Evolutionary conservation across 495 filamentous ascomycete genomes (phyloP), one percentile per base, ranked within the genome.

Genomic region (Astrothelium subdiscretum): DNA sequence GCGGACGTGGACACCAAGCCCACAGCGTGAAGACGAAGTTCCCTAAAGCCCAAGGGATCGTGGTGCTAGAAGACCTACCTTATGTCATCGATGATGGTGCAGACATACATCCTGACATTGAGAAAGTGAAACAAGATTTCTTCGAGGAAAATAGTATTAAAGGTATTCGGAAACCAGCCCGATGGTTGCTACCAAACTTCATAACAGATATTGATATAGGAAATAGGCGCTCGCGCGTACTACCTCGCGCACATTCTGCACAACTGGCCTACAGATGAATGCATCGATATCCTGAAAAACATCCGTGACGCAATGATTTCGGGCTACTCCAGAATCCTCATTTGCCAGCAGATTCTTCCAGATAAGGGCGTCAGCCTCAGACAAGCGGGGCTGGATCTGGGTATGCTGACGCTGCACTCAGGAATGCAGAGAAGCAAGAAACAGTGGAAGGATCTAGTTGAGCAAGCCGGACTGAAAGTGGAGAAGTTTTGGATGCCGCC

Each of bases 171-270:
- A 15, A 8, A 0, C 1, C 15, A 6, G 8, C 35, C 35, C 35
- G 35, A 38, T 8, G n/a, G 3, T 54, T 2, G 8, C 48, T 10
- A 29, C 2, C 22, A 15, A 29, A 5, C 48, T 54, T 15, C 8
- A 8, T 54, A 15, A 29, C 20, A 27, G 11, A 27, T 3, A 54
- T 20, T 4, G 24, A 27, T 15, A 29, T 35, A 6, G 15, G 11
- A 8, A 8, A 13, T 15, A 62, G 71, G 69, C 63, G 71, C 71
- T 10, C 66, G 68, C 10, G 71, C 71, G 1, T 77, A 75, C 62
- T 75, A 38, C 13, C 62, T 78, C 2, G 10, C 60, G 1, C 58
- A 22, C 24, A 58, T 67, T 10, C 35, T 67, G 18, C 65, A 67
- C 54, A 44, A 59, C 57, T 63, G 62, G 62, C 62, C 62, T 6